phyloP scores from a whole-genome alignment of 2,329 filamentous ascomycete genomes.

The Aspergillus pseudonomiae region DNA sequence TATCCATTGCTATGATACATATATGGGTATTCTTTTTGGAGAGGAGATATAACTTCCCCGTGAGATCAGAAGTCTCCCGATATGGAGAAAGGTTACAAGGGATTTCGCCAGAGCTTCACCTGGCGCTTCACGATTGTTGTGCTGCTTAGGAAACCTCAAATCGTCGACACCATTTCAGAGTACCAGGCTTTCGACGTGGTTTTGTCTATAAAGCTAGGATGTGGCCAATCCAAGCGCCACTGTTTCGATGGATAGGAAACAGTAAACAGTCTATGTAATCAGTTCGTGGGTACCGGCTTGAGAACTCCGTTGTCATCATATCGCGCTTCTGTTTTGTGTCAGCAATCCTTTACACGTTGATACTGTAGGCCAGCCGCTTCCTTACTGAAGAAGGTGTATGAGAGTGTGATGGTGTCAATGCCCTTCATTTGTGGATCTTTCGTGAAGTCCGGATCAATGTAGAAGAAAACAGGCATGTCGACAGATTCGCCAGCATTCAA shows the following conservation, averaged over 20 bases:
- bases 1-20: constrained; percentile 5
- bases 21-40: constrained; percentile 1
- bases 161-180: neutral
- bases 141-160: neutral
- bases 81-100: neutral
- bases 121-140: neutral
- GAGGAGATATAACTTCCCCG: constrained; percentile 11
- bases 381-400: constrained; percentile 98
- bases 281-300: constrained; percentile 53
- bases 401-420: constrained; percentile 92
- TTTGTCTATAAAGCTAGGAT: neutral
- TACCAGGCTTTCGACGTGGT: neutral
- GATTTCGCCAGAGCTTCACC: neutral
- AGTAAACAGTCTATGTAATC: neutral
- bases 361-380: neutral
- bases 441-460: constrained; percentile 92
- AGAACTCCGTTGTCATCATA: constrained; percentile 81
- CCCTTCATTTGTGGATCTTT: constrained; percentile 91
- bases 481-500: constrained; percentile 94
- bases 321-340: constrained; percentile 66
- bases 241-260: neutral
- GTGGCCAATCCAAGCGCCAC: neutral
- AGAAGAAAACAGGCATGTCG: constrained; percentile 99
- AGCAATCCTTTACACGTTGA: constrained; percentile 31
- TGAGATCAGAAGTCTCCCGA: neutral